A percentile compares a stretch with the other conserved stretches of the same genome.
Evolutionary conservation across 257 asterid genomes (phyloP).

Genomic region (Solanum sejunctum): DNA sequence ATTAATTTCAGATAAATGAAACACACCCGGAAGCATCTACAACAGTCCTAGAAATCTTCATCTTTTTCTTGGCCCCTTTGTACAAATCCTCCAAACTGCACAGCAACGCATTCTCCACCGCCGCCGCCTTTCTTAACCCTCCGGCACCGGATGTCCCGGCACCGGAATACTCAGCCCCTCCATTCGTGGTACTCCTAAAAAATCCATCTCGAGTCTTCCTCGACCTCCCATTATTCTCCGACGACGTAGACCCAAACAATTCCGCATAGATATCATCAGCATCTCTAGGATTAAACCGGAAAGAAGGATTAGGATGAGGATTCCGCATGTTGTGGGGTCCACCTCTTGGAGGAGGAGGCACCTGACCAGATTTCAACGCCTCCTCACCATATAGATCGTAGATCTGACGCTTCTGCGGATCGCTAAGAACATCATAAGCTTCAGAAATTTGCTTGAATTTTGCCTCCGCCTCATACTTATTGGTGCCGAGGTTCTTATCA

Average conservation of each 20-base stretch:
- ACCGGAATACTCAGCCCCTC: constrained; percentile 22
- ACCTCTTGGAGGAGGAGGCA: constrained; percentile 52
- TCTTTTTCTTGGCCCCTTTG: constrained; percentile 67
- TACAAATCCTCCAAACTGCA: constrained; percentile 92
- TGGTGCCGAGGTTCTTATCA: constrained; percentile 55
- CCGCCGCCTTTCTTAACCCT: constrained; percentile 51
- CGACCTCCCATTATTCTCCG: constrained; percentile 29
- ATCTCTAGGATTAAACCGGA: constrained; percentile 73
- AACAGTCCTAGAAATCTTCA: constrained; percentile 78
- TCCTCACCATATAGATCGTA: constrained; percentile 98
- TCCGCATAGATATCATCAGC: constrained; percentile 89
- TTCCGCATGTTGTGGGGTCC: constrained; percentile 19
- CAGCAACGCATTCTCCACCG: constrained; percentile 60
- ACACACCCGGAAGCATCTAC: constrained; percentile 68
- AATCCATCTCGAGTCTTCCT: constrained; percentile 39
- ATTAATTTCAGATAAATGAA: not conserved
- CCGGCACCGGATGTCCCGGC: constrained; percentile 15
- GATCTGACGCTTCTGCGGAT: constrained; percentile 98
- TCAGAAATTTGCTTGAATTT: constrained; percentile 95
- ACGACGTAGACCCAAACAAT: constrained; percentile 35
- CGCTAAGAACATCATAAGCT: constrained; percentile 93
- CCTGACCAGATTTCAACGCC: constrained; percentile 76
- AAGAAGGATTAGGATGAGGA: constrained; percentile 71
- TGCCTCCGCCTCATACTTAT: constrained; percentile 77
- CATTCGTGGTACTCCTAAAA: constrained; percentile 60